Evolutionary conservation across 2,329 filamentous ascomycete genomes (phyloP), one percentile per base, ranked within the genome.

Genomic region (Sphaceloma murrayae): DNA sequence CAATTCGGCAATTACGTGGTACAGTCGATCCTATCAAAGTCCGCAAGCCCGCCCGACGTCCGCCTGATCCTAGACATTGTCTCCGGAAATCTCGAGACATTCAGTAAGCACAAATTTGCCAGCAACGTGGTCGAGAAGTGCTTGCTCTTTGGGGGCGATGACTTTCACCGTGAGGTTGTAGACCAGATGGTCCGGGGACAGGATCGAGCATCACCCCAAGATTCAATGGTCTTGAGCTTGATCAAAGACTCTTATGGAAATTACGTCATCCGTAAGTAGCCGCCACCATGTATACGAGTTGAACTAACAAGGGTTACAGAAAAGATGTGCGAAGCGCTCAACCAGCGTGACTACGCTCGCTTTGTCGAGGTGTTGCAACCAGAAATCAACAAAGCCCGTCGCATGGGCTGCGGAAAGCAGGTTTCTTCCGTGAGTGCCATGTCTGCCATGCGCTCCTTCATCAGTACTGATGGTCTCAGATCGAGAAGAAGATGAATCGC

Each of bases 61-160:
- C n/a, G n/a, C n/a, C n/a, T n/a, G 54, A 81, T 95, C 55, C 82
- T 94, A 46, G 65, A 72, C 18, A 68, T 86, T 34, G 81, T 96
- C 51, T 79, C 80, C 51, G 69, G 71, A 9, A 76, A 86, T 46
- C 68, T 94, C 2, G 64, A 94, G 29, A 66, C 68, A 1, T 80
- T 86, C 54, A 94, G 87, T 18, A 94, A 87, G 68, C 86, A 96
- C 67, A 98, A 98, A 61, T 93, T 85, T 57, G 89, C 91, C 1
- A 95, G 88, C 57, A 96, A 98, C 55, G 89, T 98, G 2, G 89
- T 98, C 1, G 91, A 98, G 64, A 89, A 86, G 63, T 94, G 87
- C 58, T 81, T 96, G 48, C 70, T 82, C 45, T 75, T 73, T 52
- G 85, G 85, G 14, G 77, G 77, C 0, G 67, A 74, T 14, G 69